A percentile compares a stretch with the other conserved stretches of the same genome.
Conservation (phyloP, 495 filamentous ascomycete species). For the Penicillium angulare region DNA sequence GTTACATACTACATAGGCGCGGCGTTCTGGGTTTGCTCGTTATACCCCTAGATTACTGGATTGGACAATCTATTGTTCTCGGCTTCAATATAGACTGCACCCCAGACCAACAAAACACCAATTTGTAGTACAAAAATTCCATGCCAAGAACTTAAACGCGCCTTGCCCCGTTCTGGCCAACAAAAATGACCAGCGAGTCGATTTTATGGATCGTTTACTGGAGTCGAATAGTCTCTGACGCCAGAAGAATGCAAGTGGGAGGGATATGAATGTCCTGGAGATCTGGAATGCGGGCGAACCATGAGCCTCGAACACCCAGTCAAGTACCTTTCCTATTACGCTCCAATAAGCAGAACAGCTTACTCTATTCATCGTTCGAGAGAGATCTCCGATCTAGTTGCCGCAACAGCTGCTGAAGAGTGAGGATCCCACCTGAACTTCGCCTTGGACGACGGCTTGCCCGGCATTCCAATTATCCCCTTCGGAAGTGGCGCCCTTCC, state of each 20-base stretch:
- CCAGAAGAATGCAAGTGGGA: constrained; percentile 16
- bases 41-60: constrained; percentile 29
- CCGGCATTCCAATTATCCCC: constrained; percentile 12
- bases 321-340: background rate
- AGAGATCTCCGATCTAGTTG: too few relatives aligned
- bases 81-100: background rate
- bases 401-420: background rate
- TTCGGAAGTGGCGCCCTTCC: constrained; percentile 3
- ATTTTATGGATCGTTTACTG: background rate
- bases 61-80: constrained; percentile 1
- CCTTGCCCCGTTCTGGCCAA: background rate
- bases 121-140: constrained; percentile 1
- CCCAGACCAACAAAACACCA: background rate
- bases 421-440: background rate
- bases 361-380: too few relatives aligned
- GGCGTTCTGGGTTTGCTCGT: constrained; percentile 16
- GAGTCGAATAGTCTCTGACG: constrained; percentile 8
- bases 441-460: background rate
- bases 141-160: background rate
- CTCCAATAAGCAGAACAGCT: background rate
- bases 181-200: background rate
- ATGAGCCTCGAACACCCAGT: background rate
- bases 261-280: constrained; percentile 12
- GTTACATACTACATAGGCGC: constrained; percentile 21
- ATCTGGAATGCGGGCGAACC: constrained; percentile 14